Percentiles rank a stretch among this genome's conserved stretches.
These are phyloP conservation scores for Lentinula edodes DNA, from an alignment of 768 basidiomycete genomes.

Conservation along the genomic window DNA sequence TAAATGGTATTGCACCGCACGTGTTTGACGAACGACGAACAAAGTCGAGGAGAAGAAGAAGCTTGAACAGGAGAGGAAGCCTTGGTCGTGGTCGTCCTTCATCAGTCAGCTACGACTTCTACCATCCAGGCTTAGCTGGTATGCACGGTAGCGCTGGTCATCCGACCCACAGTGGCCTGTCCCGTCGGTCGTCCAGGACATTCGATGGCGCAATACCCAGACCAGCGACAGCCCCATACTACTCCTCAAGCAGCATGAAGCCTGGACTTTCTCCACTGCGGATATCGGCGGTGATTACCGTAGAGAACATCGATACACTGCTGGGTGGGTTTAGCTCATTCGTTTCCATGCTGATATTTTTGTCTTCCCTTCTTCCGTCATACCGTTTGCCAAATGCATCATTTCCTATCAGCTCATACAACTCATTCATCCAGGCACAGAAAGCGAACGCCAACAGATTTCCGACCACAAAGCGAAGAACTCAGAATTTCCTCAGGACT, in stretches of 20 bases:
- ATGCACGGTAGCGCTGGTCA: not conserved
- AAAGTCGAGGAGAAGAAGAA: slow-evolving; percentile 7
- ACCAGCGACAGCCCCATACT: not conserved
- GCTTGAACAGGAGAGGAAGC: not conserved
- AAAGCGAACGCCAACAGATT: not conserved
- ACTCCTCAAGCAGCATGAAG: not conserved
- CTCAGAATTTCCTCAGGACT: not conserved
- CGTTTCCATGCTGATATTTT: not conserved
- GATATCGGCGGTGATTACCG: slow-evolving; percentile 2
- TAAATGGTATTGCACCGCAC: slow-evolving; percentile 41
- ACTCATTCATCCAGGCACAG: not conserved
- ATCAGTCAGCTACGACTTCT: not conserved
- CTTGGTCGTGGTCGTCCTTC: not conserved
- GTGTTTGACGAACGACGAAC: slow-evolving; percentile 34
- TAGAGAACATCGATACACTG: slow-evolving; percentile 1
- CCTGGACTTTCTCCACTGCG: not conserved
- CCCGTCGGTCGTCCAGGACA: not conserved
- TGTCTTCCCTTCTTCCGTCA: not conserved
- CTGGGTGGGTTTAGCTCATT: not conserved
- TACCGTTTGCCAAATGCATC: not conserved
- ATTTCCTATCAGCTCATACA: not conserved
- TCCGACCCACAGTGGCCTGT: not conserved
- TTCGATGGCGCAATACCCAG: not conserved
- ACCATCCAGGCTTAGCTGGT: not conserved
- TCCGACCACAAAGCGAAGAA: not conserved